Percentiles rank a stretch among this genome's conserved stretches.
phyloP scores from a whole-genome alignment of 2,329 filamentous ascomycete genomes.

The Colletotrichum falcatum region DNA sequence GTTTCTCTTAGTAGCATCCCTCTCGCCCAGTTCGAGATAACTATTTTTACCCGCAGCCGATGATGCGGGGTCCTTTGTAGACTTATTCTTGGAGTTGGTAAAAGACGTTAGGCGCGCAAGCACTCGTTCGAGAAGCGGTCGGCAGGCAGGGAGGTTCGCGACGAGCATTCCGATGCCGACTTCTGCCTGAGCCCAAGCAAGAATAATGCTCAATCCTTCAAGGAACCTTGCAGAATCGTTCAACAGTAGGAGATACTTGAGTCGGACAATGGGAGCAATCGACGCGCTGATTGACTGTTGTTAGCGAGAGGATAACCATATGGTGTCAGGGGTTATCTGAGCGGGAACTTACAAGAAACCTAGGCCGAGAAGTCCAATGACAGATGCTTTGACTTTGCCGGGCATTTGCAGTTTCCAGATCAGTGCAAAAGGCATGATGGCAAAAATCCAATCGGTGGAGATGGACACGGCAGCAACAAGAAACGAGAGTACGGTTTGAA shows the following conservation, averaged over 20 bases:
- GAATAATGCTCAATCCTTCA: slow-evolving; percentile 25
- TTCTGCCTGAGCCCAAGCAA: slow-evolving; percentile 36
- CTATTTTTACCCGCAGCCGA: slow-evolving; percentile 28
- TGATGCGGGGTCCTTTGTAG: slow-evolving; percentile 18
- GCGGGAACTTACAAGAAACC: slow-evolving; percentile 31
- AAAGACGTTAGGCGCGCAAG: slow-evolving; percentile 33
- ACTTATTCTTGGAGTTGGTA: slow-evolving; percentile 35
- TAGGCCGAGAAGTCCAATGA: slow-evolving; percentile 30
- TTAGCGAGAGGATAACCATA: background rate
- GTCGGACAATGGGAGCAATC: slow-evolving; percentile 34
- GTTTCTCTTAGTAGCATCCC: slow-evolving; percentile 22
- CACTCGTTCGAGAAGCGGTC: slow-evolving; percentile 32
- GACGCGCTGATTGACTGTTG: slow-evolving; percentile 15
- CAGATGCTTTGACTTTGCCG: slow-evolving; percentile 25
- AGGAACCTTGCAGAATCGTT: slow-evolving; percentile 36
- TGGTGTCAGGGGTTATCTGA: no score
- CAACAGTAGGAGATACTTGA: slow-evolving; percentile 34
- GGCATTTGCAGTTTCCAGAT: slow-evolving; percentile 38
- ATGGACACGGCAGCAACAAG: slow-evolving; percentile 35
- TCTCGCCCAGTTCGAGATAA: slow-evolving; percentile 37
- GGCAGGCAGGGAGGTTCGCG: slow-evolving; percentile 35
- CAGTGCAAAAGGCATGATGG: slow-evolving; percentile 30
- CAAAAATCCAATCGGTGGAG: slow-evolving; percentile 37
- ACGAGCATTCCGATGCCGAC: slow-evolving; percentile 39
- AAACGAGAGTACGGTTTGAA: slow-evolving; percentile 33